Base-by-base conservation (phyloP, 345 rosid genomes). In the Carallia pectinifolia region DNA sequence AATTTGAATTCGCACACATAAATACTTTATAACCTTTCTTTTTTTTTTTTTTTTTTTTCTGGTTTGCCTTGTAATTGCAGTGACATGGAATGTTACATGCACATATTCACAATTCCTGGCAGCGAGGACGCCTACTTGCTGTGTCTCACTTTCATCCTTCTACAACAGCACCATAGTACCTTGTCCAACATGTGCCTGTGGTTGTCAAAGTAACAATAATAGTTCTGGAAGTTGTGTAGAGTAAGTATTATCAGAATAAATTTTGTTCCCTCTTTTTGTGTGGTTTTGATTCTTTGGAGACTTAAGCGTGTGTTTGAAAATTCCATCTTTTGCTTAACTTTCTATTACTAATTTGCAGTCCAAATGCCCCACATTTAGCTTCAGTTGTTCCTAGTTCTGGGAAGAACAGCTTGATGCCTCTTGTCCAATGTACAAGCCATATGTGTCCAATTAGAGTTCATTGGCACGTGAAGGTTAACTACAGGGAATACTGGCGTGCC, bases 21-120 rank as follows among this genome's bases (percentile, higher is more conserved):
- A 23, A 29, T 36, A 27, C 48, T 55, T 31, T 36, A 4, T 40
- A 7, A 67, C 30, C 36, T 62, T 23, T 16, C 18, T 54, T 16
- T 48, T 40, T 58, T 16, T 36, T 3, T 53, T 62, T 16, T 62
- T 74, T 66, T 62, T 36, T 23, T 16, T 23, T 23, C 23, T 23
- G 23, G 48, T 7, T 39, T 38, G 52, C 39, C 52, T 7, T 55
- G 56, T 76, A 63, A 13, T 56, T 78, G 70, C 75, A 93, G 98
- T 94, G 96, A 89, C 98, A 34, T 91, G 98, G 98, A 89, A 94
- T 62, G 86, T 86, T 58, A 86, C 96, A 1, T 94, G 98, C 75
- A 87, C 89, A 31, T 91, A 89, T 67, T 94, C 98, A 2, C 96
- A 94, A 71, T 86, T 89, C 73, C 82, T 89, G 62, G 90, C 95